Evolutionary conservation across 352 stramenopile species (phyloP).

Genomic region (Aphanomyces invadans): DNA sequence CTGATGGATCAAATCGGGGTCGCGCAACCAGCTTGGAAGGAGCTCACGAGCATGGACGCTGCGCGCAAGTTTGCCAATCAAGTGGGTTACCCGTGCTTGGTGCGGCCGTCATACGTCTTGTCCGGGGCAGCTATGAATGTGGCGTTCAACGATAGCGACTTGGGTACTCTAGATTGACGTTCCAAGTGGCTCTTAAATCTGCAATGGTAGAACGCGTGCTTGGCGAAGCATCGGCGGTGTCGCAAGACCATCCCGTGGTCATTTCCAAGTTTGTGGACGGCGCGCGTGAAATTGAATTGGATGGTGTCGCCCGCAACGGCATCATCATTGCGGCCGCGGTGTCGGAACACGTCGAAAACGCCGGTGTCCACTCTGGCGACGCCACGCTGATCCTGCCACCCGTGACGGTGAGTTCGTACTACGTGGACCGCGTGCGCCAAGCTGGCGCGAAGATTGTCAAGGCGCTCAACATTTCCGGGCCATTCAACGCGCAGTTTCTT

Average conservation of each 20-base stretch:
- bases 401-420: slow-evolving; percentile 60
- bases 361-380: slow-evolving; percentile 90
- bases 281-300: slow-evolving; percentile 91
- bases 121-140: slow-evolving; percentile 98
- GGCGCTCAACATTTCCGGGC: slow-evolving; percentile 91
- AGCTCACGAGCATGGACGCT: slow-evolving; percentile 84
- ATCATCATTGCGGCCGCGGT: slow-evolving; percentile 86
- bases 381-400: slow-evolving; percentile 86
- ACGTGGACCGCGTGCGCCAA: slow-evolving; percentile 49
- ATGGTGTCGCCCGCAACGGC: slow-evolving; percentile 84
- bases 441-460: slow-evolving; percentile 87
- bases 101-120: slow-evolving; percentile 96
- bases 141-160: slow-evolving; percentile 88
- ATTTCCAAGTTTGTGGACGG: slow-evolving; percentile 95
- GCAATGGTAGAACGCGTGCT: slow-evolving; percentile 69
- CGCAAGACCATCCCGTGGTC: slow-evolving; percentile 94
- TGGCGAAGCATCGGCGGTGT: slow-evolving; percentile 88
- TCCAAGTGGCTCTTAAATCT: too few relatives aligned
- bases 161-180: slow-evolving; percentile 34
- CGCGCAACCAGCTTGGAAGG: slow-evolving; percentile 62
- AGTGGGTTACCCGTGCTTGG: slow-evolving; percentile 94
- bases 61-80: slow-evolving; percentile 90
- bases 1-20: slow-evolving; percentile 94
- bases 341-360: slow-evolving; percentile 92
- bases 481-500: slow-evolving; percentile 96